A percentile compares a stretch with the other conserved stretches of the same genome.
Conservation (phyloP, 495 filamentous ascomycete species). For the Xylaria bambusicola region DNA sequence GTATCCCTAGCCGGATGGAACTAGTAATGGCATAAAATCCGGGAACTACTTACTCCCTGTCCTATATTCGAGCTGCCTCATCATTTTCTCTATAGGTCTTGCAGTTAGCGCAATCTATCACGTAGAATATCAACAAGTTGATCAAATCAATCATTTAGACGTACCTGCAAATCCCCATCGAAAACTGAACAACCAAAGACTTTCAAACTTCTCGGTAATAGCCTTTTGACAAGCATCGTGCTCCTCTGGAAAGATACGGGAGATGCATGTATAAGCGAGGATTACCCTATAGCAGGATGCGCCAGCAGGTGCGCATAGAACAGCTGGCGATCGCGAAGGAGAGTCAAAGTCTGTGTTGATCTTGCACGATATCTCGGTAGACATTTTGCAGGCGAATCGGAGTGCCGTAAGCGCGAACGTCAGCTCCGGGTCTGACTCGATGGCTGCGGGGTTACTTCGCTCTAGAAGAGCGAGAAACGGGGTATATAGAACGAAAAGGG, state of each 20-base stretch:
- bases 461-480: constrained; percentile 15
- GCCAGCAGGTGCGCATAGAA: constrained; percentile 34
- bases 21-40: background rate
- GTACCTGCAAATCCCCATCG: constrained; percentile 36
- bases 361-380: constrained; percentile 35
- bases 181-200: constrained; percentile 32
- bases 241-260: constrained; percentile 31
- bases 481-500: constrained; percentile 19
- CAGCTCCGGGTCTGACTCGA: constrained; percentile 25
- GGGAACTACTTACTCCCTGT: constrained; percentile 17
- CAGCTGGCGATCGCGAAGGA: constrained; percentile 24
- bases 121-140: too few relatives aligned
- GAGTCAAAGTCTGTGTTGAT: constrained; percentile 27
- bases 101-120: background rate
- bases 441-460: background rate
- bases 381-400: constrained; percentile 37
- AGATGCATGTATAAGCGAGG: constrained; percentile 22
- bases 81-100: constrained; percentile 29
- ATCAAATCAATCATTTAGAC: too few relatives aligned
- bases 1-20: background rate
- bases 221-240: constrained; percentile 21
- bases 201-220: constrained; percentile 37
- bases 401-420: constrained; percentile 28
- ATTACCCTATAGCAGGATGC: constrained; percentile 33
- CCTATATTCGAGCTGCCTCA: constrained; percentile 32